phyloP scores from a whole-genome alignment of 305 asterid species.

The Fraxinus nigra region DNA sequence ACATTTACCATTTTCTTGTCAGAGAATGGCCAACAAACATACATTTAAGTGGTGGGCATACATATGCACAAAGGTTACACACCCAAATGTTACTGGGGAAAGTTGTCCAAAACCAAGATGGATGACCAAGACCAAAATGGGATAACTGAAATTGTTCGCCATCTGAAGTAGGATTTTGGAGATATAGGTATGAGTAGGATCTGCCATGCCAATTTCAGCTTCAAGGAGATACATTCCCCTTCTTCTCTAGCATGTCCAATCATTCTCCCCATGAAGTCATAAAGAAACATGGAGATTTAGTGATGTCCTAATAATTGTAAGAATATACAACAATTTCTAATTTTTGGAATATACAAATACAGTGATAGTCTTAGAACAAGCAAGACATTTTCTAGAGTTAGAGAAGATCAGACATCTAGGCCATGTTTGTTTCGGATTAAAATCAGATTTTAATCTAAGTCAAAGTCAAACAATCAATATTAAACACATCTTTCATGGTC shows the following conservation, averaged over 20 bases:
- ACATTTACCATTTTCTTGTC: background rate
- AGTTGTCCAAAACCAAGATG: background rate
- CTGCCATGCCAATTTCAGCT: background rate
- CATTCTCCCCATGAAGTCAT: background rate
- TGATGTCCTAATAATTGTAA: no score
- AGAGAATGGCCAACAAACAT: background rate
- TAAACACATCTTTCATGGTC: no score
- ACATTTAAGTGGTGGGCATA: background rate
- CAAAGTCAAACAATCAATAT: no score
- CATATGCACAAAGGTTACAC: background rate
- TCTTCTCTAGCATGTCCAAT: background rate
- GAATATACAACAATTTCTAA: no score
- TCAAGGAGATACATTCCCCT: background rate
- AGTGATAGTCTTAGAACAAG: no score
- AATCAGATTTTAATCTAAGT: no score
- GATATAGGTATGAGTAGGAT: background rate
- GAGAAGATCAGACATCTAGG: no score
- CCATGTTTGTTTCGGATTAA: no score
- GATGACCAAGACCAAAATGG: background rate
- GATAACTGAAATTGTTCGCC: no score
- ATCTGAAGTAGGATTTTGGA: background rate
- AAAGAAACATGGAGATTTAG: no score
- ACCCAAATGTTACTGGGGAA: background rate
- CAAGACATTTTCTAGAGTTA: no score
- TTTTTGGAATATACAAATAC: no score